Base-by-base conservation (phyloP, 2,329 filamentous ascomycete species). In the Penicillium aurantiogriseum region DNA sequence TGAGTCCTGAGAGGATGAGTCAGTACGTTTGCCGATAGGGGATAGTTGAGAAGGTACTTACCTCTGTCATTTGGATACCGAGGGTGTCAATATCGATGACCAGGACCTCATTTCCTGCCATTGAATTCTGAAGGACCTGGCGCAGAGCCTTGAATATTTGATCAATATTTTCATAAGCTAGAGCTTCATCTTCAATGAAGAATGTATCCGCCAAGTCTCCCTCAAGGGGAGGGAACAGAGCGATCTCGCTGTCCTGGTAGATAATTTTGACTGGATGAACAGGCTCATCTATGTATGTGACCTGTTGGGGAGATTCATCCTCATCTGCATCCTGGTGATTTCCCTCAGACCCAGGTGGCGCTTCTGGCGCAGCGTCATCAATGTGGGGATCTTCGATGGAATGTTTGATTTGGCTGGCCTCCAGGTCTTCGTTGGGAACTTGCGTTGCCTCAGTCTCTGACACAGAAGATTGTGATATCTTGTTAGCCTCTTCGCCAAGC, bases 111-210 rank as follows among this genome's bases (percentile, higher is more conserved):
- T 84, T 81, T 51, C 82, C 77, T 33, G 77, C 74, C 44, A 89
- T 74, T 63, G 81, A 80, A 17, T 83, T 80, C 57, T 78, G 78
- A 59, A 87, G 78, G 38, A 86, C 76, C 53, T 75, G 68, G 64
- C 84, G 79, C 69, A 83, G 83, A 59, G 80, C 79, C 63, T 75
- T 72, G 57, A 89, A 80, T n/a, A 89, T 75, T 52, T 81, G 77
- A 52, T 74, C 74, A 29, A 89, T 72, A 48, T 77, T 77, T 47
- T 80, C 76, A 60, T 80, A 78, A n/a, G 80, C 79, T 40, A 87
- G 70, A 31, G 76, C 76, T 60, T 81, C 77, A 64, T 88, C 81
- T 61, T 81, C 77, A 23, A 88, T 74, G 43, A 88, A 83, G 60
- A 79, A 86, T 1, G 78, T 79, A 60, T 83, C 79, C 7, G 82